Percentiles rank a stretch among this genome's conserved stretches.
Evolutionary conservation across 768 basidiomycete species (phyloP).

Genomic region (Rhizopogon sp.): DNA sequence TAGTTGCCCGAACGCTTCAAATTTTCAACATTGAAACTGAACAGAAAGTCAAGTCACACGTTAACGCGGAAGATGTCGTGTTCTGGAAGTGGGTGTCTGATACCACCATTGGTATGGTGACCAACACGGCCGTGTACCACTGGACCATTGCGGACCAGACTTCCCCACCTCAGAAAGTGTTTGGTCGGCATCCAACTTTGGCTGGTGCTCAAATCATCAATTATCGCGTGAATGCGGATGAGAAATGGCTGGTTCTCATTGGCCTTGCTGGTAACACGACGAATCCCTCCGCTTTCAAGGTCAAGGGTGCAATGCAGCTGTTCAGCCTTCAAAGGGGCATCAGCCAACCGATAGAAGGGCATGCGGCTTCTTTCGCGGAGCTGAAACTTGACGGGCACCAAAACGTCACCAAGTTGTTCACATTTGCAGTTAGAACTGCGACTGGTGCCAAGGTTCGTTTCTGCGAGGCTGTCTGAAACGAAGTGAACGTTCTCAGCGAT

Average conservation of each 20-base stretch:
- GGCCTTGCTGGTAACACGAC: conserved; percentile 91
- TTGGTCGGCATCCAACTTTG: conserved; percentile 94
- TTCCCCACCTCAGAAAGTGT: conserved; percentile 84
- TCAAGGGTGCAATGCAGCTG: conserved; percentile 97
- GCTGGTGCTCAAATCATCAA: conserved; percentile 97
- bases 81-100: conserved; percentile 99
- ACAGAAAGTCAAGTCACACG: conserved; percentile 95
- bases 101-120: conserved; percentile 90
- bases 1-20: conserved; percentile 91
- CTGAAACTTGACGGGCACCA: conserved; percentile 87
- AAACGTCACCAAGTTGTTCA: conserved; percentile 84
- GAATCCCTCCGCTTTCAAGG: conserved; percentile 95
- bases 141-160: conserved; percentile 78
- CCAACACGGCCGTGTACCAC: conserved; percentile 88
- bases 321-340: conserved; percentile 91
- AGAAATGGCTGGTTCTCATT: conserved; percentile 96
- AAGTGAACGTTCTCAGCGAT: conserved; percentile 7
- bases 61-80: conserved; percentile 88
- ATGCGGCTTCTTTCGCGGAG: conserved; percentile 94
- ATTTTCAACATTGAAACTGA: conserved; percentile 98
- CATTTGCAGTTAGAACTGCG: conserved; percentile 94
- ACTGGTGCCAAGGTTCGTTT: conserved; percentile 88
- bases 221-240: conserved; percentile 88
- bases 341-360: conserved; percentile 97
- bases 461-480: neutral